Conservation (phyloP, 306 rosid species). For the Dalbergia cultrata region DNA sequence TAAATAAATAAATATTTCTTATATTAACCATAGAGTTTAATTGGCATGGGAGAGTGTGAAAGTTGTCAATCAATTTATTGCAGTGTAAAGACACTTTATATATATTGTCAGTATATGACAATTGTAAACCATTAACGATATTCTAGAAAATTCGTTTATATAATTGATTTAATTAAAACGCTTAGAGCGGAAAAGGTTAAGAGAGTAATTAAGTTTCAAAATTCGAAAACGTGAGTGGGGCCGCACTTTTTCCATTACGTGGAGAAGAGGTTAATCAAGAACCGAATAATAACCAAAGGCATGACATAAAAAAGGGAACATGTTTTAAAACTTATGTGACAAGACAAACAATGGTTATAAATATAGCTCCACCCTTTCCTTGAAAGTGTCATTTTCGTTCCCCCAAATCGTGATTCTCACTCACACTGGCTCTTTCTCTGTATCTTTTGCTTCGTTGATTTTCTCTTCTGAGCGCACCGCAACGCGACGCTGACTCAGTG, state of each 20-base stretch:
- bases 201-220: neutral
- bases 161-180: neutral
- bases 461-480: neutral
- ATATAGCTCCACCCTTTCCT: neutral
- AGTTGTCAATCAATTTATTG: too few relatives aligned
- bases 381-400: neutral
- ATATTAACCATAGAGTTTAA: too few relatives aligned
- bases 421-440: neutral
- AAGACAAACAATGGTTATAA: constrained; percentile 39
- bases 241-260: neutral
- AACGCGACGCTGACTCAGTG: constrained; percentile 29
- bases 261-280: constrained; percentile 8
- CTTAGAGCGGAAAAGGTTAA: neutral
- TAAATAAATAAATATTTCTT: too few relatives aligned
- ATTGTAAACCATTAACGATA: too few relatives aligned
- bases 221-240: neutral
- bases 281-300: neutral
- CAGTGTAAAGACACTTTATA: neutral
- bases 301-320: neutral
- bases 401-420: constrained; percentile 5
- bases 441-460: neutral
- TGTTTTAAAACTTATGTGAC: constrained; percentile 29
- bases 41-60: too few relatives aligned
- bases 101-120: too few relatives aligned
- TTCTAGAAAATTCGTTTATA: constrained; percentile 10